These are phyloP conservation scores for Trifolium fragiferum DNA, from an alignment of 306 rosid species.

Conservation along the genomic window DNA sequence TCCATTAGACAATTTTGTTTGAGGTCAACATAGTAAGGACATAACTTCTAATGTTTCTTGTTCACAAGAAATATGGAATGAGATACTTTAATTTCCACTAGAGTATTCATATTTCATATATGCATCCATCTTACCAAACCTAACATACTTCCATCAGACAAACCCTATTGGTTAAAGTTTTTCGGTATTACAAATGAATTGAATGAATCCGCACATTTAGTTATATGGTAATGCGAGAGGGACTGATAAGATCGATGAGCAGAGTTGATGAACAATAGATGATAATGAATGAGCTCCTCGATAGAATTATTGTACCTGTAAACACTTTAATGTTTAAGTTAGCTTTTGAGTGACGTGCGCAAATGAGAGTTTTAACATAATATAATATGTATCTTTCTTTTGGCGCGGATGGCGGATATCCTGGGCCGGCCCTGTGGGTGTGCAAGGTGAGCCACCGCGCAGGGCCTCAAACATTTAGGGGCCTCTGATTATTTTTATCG, in stretches of 20 bases:
- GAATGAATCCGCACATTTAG: not conserved
- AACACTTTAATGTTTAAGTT: not conserved
- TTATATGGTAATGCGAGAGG: not conserved
- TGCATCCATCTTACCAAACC: not conserved
- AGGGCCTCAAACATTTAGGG: too few species aligned
- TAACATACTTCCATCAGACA: not conserved
- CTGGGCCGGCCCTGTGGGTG: too few species aligned
- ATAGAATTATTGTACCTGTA: not conserved
- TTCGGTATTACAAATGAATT: not conserved
- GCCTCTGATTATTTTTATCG: too few species aligned
- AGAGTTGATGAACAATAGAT: not conserved
- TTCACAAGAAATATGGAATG: not conserved
- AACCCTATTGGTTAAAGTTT: not conserved
- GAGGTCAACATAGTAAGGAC: not conserved
- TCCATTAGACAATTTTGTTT: not conserved
- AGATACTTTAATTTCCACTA: too few species aligned
- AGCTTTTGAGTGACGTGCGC: too few species aligned
- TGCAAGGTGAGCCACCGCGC: too few species aligned
- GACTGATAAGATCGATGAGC: not conserved
- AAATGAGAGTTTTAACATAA: too few species aligned
- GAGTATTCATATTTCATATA: too few species aligned
- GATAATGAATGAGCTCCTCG: too few species aligned
- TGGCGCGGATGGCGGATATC: too few species aligned
- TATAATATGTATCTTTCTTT: too few species aligned
- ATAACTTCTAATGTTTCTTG: not conserved